Evolutionary conservation across 1,284 basidiomycete genomes (phyloP), one percentile per base, ranked within the genome.

Genomic region (Amylostereum areolatum): DNA sequence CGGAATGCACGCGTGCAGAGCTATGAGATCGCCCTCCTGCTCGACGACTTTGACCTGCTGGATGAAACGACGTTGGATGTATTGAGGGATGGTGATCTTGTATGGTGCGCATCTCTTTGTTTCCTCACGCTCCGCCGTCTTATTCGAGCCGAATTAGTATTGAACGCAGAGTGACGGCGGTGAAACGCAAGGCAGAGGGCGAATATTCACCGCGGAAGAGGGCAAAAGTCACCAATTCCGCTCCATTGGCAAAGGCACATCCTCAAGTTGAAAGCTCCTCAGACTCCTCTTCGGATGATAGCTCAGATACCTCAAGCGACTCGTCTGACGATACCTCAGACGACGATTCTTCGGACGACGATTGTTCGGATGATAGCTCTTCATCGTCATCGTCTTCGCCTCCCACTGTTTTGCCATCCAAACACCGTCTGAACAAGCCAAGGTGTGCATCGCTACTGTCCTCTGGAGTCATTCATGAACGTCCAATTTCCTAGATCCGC

Each of bases 11-110:
- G 48, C 8, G 30, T 65, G 5, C 47, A 47, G 7, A 46, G 56
- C 1, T 34, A 50, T 27, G 58, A 66, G 31, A 51, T 72, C 10
- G 35, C 52, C 3, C 63, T 78, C 9, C 55, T 66, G 10, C 59
- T 77, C 25, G 75, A 77, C 35, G 73, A 66, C 18, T 78, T 73
- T 47, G 69, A 73, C 54, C 59, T 77, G 1, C 63, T 77, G 2
- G 67, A 75, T 44, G 42, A 58, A 4, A 68, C 63, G 12, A 55
- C 65, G 0, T 56, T 75, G 12, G 59, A 64, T 27, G 57, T 77
- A 6, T 49, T 77, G 1, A 62, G 67, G 42, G 76, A 78, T 31
- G 71, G 70, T 0, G 76, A 77, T 45, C 53, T 75, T 1, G 59
- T 77, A 32, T 62, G 60, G 74, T 72, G 52, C 51, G 73, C 51